A percentile compares a stretch with the other conserved stretches of the same genome.
Conservation (phyloP, 2,329 filamentous ascomycete species). For the Clonostachys sp. region DNA sequence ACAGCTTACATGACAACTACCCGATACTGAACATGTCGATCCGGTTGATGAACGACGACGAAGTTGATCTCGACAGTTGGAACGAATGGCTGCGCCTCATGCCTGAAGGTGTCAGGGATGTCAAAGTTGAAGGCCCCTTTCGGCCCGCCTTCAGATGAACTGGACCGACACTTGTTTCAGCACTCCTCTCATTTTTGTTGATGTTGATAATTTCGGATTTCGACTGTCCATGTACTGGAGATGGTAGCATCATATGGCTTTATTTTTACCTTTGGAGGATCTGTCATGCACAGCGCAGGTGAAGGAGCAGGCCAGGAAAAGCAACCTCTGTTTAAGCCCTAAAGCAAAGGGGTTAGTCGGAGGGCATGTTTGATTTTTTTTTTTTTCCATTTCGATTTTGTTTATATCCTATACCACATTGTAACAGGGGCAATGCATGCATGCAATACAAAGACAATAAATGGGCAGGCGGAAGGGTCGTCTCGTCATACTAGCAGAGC, state of each 20-base stretch:
- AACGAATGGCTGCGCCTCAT: constrained; percentile 54
- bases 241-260: not conserved
- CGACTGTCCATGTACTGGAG: not conserved
- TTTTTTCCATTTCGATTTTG: too few relatives aligned
- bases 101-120: constrained; percentile 50
- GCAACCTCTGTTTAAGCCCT: not conserved
- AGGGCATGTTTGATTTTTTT: too few relatives aligned
- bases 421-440: too few relatives aligned
- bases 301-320: not conserved
- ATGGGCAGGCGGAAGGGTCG: too few relatives aligned
- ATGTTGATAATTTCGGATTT: not conserved
- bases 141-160: constrained; percentile 13
- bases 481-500: too few relatives aligned
- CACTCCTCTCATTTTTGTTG: not conserved
- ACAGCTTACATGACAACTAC: constrained; percentile 34
- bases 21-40: constrained; percentile 46
- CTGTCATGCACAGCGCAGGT: not conserved
- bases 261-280: too few relatives aligned
- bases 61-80: constrained; percentile 48
- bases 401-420: too few relatives aligned
- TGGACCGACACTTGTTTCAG: not conserved
- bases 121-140: constrained; percentile 49
- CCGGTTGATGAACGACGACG: constrained; percentile 40
- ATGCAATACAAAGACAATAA: too few relatives aligned
- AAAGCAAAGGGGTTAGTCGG: too few relatives aligned